Conservation (phyloP, 176 grass and related monocot genomes). For the Avena insularis region DNA sequence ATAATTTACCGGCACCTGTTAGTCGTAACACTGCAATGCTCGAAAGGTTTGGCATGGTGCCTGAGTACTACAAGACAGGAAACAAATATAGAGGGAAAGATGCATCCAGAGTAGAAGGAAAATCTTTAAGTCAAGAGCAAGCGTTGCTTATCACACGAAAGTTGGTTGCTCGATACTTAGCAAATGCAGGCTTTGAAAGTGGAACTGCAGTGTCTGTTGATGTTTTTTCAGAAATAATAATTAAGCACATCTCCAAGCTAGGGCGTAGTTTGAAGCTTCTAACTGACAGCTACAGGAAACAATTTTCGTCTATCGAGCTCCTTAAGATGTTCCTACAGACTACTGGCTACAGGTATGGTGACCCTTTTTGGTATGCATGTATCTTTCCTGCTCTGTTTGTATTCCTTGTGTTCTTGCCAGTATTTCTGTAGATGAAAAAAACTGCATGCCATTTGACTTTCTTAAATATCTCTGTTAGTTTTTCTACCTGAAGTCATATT, state of each 20-base stretch:
- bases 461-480: slow-evolving; percentile 24
- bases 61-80: slow-evolving; percentile 93
- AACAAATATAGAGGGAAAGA: slow-evolving; percentile 95
- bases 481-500: slow-evolving; percentile 22
- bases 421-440: slow-evolving; percentile 10
- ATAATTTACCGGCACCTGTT: slow-evolving; percentile 86
- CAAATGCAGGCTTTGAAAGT: slow-evolving; percentile 57
- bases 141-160: slow-evolving; percentile 65
- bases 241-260: slow-evolving; percentile 77
- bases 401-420: not conserved
- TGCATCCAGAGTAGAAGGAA: slow-evolving; percentile 69
- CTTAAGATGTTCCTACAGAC: slow-evolving; percentile 97
- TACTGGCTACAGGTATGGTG: slow-evolving; percentile 72
- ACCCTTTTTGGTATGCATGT: slow-evolving; percentile 22
- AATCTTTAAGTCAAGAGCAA: slow-evolving; percentile 77
- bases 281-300: slow-evolving; percentile 87
- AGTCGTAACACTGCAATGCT: slow-evolving; percentile 93
- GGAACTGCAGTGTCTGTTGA: slow-evolving; percentile 77
- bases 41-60: slow-evolving; percentile 96
- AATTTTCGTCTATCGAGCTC: slow-evolving; percentile 90
- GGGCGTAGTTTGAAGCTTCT: slow-evolving; percentile 77
- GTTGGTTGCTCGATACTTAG: slow-evolving; percentile 63
- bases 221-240: slow-evolving; percentile 78
- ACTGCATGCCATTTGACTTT: slow-evolving; percentile 10
- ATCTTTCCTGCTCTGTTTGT: slow-evolving; percentile 18